Evolutionary conservation across 73 alveolate species (phyloP).

Genomic region (Uronychia binucleata): DNA sequence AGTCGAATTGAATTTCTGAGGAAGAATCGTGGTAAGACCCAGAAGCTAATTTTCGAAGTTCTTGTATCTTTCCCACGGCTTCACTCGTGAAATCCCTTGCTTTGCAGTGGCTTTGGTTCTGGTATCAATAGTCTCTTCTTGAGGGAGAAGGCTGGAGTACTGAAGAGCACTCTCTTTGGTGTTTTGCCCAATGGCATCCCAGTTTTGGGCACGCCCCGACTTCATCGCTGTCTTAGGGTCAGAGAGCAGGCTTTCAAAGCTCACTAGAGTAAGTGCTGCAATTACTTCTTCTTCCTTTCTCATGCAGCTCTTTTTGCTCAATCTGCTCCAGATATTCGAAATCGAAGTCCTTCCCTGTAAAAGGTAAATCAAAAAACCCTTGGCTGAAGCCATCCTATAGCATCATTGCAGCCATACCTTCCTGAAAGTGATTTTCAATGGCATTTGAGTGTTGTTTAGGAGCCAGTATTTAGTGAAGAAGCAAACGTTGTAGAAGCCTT

Average conservation of each 20-base stretch:
- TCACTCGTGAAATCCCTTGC: slow-evolving; percentile 2
- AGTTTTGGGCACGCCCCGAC: slow-evolving; percentile 1
- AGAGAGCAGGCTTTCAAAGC: slow-evolving; percentile 34
- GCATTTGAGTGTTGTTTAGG: slow-evolving; percentile 54
- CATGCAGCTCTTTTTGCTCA: background rate
- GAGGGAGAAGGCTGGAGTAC: background rate
- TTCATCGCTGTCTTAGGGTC: slow-evolving; percentile 29
- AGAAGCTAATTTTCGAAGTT: background rate
- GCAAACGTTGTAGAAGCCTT: slow-evolving; percentile 38
- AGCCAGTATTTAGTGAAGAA: slow-evolving; percentile 46
- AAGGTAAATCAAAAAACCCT: slow-evolving; percentile 32
- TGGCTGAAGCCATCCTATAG: slow-evolving; percentile 14
- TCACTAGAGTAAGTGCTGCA: background rate
- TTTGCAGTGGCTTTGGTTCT: background rate
- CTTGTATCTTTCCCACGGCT: slow-evolving; percentile 48
- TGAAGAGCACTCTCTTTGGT: slow-evolving; percentile 7
- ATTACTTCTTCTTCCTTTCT: slow-evolving; percentile 18
- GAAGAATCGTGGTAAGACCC: slow-evolving; percentile 20
- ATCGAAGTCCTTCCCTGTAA: slow-evolving; percentile 29
- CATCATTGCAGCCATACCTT: background rate
- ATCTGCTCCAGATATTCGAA: slow-evolving; percentile 16
- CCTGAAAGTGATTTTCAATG: slow-evolving; percentile 25
- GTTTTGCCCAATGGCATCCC: slow-evolving; percentile 4
- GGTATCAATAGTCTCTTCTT: no score
- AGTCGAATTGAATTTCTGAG: slow-evolving; percentile 1